Evolutionary conservation across 345 rosid species (phyloP), one percentile per base, ranked within the genome.

Genomic region (Populus deltoides): DNA sequence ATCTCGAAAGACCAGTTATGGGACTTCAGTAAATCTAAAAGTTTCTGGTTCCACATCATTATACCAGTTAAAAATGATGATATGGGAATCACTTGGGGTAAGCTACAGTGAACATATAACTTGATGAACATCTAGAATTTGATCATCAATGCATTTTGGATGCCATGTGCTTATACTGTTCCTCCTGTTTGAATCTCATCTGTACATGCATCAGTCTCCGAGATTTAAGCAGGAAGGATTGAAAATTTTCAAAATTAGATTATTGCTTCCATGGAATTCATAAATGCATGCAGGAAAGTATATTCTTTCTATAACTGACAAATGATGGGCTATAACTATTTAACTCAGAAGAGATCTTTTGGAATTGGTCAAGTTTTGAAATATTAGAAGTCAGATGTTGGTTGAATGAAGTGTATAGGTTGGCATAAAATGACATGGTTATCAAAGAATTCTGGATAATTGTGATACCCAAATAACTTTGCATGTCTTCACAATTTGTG

Each of bases 1-100:
- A 41, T 86, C 99, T 76, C 86, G 98, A 75, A 92, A 85, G 86
- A 85, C 94, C 71, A 91, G 87, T 57, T 73, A 87, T 83, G 99
- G 97, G 78, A 91, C 83, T 86, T 82, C 87, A 24, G 87, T 91
- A 59, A 91, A 89, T 84, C 81, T 96, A 68, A 91, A 88, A 84
- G 99, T 96, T 76, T 96, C 99, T 72, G 97, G 97, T 9, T 87
- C 94, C 53, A 96, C 94, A 63, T 85, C 98, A 27, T 78, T 96
- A 72, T 96, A 96, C 87, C 98, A 92, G 75, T 84, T 96, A 75
- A 96, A 96, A 85, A 93, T 96, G 99, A 92, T 96, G 99, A 96
- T 93, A 82, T 93, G 99, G 97, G 98, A 93, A 84, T 90, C 94
- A 68, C 94, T 96, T 75, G 99, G 99, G 97, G 99, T 93, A 92